These are phyloP conservation scores for Aspergillus eucalypticola DNA, from an alignment of 2,329 filamentous ascomycete genomes.

Conservation along the genomic window DNA sequence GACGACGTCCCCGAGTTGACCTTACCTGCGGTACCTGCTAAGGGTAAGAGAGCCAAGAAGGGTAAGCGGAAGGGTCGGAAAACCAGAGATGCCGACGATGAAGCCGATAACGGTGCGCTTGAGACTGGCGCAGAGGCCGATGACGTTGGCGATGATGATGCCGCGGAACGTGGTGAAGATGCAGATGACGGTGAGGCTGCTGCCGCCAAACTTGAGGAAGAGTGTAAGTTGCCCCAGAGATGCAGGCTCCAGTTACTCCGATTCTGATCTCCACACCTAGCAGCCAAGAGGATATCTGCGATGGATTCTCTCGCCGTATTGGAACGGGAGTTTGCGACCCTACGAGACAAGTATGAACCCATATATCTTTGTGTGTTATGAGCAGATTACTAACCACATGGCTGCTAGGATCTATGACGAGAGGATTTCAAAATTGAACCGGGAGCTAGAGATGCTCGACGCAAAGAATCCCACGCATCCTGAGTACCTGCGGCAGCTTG, in stretches of 20 bases:
- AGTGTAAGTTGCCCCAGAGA: slow-evolving; percentile 42
- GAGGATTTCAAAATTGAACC: slow-evolving; percentile 76
- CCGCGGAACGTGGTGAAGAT: slow-evolving; percentile 49
- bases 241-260: not conserved
- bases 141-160: slow-evolving; percentile 52
- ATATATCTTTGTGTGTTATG: not conserved
- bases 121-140: slow-evolving; percentile 46
- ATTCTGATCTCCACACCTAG: slow-evolving; percentile 47
- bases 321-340: slow-evolving; percentile 83
- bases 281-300: slow-evolving; percentile 75
- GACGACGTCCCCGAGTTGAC: slow-evolving; percentile 37
- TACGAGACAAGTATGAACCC: slow-evolving; percentile 63
- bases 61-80: slow-evolving; percentile 49
- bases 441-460: slow-evolving; percentile 62
- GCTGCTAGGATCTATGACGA: slow-evolving; percentile 81
- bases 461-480: slow-evolving; percentile 71
- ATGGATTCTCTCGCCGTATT: slow-evolving; percentile 77
- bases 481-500: slow-evolving; percentile 86
- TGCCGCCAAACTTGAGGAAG: slow-evolving; percentile 54
- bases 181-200: slow-evolving; percentile 46
- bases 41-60: slow-evolving; percentile 47
- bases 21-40: slow-evolving; percentile 30
- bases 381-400: slow-evolving; percentile 16
- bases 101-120: slow-evolving; percentile 40
- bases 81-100: slow-evolving; percentile 40